Percentiles rank a stretch among this genome's conserved stretches.
These are phyloP conservation scores for Zygoascus sp. DNA, from an alignment of 1,139 yeast species.

Conservation along the genomic window DNA sequence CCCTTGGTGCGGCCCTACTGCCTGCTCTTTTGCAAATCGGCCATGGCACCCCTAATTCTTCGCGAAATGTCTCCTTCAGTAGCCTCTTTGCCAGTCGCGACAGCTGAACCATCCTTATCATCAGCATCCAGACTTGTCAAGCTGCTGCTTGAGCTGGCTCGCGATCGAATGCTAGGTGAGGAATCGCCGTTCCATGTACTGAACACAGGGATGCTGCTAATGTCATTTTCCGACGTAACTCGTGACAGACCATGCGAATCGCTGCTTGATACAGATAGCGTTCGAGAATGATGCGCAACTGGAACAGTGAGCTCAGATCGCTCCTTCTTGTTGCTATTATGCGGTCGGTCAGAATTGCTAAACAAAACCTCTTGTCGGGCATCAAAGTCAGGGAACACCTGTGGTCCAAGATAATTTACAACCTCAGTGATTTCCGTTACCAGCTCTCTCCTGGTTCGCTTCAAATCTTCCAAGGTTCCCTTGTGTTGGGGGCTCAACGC, in stretches of 20 bases:
- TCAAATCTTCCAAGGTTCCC: conserved; percentile 51
- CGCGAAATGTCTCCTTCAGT: conserved; percentile 28
- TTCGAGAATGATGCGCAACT: conserved; percentile 4
- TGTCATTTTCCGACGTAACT: conserved; percentile 49
- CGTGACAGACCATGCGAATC: conserved; percentile 51
- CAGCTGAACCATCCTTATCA: conserved; percentile 11
- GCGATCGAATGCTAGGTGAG: conserved; percentile 3
- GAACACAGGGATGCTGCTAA: conserved; percentile 54
- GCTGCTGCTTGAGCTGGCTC: conserved; percentile 14
- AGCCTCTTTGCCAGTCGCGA: conserved; percentile 20
- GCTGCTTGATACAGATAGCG: conserved; percentile 22
- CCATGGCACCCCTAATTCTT: conserved; percentile 31
- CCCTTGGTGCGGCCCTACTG: not conserved
- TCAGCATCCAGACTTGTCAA: conserved; percentile 13
- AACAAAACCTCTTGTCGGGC: conserved; percentile 15
- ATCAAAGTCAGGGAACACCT: conserved; percentile 72
- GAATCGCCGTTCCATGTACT: conserved; percentile 11
- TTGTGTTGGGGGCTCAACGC: conserved; percentile 50
- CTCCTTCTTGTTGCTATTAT: conserved; percentile 14
- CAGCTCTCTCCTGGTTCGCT: conserved; percentile 50
- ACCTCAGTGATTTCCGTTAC: conserved; percentile 59
- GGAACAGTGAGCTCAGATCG: no score
- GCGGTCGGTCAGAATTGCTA: conserved; percentile 52
- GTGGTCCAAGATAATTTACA: conserved; percentile 72
- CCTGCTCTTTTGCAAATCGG: conserved; percentile 20